Percentiles rank a stretch among this genome's conserved stretches.
phyloP scores from a whole-genome alignment of 129 eudicot species.

The Lonicera japonica region DNA sequence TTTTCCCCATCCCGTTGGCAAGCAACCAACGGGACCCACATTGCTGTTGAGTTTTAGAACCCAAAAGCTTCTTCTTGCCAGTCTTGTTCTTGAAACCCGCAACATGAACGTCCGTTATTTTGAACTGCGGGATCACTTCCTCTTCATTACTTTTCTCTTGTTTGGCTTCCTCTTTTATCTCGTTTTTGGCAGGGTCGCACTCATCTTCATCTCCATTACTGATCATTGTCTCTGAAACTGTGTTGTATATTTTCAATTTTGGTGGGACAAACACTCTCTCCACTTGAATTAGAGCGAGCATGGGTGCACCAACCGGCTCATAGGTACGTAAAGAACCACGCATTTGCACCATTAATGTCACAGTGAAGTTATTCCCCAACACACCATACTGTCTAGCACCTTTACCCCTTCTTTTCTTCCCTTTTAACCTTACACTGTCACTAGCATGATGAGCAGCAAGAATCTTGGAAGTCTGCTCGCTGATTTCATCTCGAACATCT shows the following conservation, averaged over 20 bases:
- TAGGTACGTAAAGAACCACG: conserved; percentile 80
- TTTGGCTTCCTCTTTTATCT: conserved; percentile 10
- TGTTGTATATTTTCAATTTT: conserved; percentile 53
- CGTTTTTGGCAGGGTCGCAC: conserved; percentile 18
- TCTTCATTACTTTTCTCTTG: conserved; percentile 29
- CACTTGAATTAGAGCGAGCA: conserved; percentile 93
- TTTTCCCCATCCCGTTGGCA: conserved; percentile 97
- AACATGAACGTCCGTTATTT: conserved; percentile 73
- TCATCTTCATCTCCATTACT: conserved; percentile 43
- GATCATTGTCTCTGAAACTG: conserved; percentile 34
- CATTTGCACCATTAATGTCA: conserved; percentile 87
- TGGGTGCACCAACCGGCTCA: conserved; percentile 92
- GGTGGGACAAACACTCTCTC: conserved; percentile 84
- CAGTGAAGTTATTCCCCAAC: conserved; percentile 87
- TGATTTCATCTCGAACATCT: conserved; percentile 59
- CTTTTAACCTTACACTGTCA: conserved; percentile 47
- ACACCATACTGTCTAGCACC: conserved; percentile 63
- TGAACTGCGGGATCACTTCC: conserved; percentile 53
- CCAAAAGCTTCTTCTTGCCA: conserved; percentile 79
- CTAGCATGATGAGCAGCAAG: conserved; percentile 95
- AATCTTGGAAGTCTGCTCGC: conserved; percentile 75
- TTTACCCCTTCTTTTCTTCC: conserved; percentile 54
- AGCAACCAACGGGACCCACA: conserved; percentile 95
- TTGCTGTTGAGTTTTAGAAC: conserved; percentile 56
- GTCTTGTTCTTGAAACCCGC: conserved; percentile 66